phyloP scores from a whole-genome alignment of 345 rosid genomes.

The Eucalyptus curtisii region DNA sequence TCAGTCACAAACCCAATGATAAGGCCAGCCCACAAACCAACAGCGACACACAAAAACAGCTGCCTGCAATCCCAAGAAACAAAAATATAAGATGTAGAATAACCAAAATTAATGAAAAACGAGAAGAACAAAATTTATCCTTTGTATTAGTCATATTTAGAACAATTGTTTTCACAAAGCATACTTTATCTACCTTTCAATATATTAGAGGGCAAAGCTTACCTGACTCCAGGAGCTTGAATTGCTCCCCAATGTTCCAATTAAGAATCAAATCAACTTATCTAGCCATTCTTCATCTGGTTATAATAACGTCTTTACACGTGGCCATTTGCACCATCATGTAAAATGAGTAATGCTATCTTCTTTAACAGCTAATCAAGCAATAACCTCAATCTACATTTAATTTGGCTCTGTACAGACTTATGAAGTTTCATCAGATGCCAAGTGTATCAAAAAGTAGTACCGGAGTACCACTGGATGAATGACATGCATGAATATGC shows the following conservation, averaged over 20 bases:
- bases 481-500: neutral
- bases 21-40: constrained; percentile 83
- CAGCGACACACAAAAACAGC: constrained; percentile 59
- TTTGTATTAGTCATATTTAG: neutral
- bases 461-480: neutral
- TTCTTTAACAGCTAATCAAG: neutral
- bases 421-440: neutral
- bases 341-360: neutral
- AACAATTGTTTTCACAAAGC: neutral
- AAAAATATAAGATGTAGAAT: neutral
- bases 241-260: neutral
- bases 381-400: neutral
- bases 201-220: neutral
- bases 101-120: neutral
- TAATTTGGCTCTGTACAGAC: neutral
- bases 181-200: neutral
- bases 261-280: neutral
- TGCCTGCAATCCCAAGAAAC: constrained; percentile 35
- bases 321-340: neutral
- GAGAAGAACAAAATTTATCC: neutral
- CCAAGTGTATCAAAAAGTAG: neutral
- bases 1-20: constrained; percentile 69
- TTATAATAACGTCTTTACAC: neutral
- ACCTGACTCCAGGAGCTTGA: neutral
- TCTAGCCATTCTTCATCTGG: neutral